phyloP scores from a whole-genome alignment of 2,329 filamentous ascomycete genomes.

The Pseudogymnoascus sp. region DNA sequence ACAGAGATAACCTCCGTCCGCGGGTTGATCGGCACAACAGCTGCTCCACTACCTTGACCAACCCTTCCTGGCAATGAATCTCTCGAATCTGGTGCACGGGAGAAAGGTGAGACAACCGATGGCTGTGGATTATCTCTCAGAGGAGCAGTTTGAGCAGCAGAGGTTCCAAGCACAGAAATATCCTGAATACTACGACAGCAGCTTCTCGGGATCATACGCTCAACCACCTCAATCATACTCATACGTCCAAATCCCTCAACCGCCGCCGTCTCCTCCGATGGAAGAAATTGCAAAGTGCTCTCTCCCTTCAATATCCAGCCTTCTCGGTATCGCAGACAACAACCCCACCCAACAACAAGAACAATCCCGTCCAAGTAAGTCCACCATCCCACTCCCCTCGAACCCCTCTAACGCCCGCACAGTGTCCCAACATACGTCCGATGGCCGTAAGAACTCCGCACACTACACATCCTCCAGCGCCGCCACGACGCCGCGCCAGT shows the following conservation, averaged over 20 bases:
- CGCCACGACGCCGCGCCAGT: neutral
- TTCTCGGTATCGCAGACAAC: constrained; percentile 74
- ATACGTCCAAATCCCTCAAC: constrained; percentile 45
- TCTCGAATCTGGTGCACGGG: constrained; percentile 29
- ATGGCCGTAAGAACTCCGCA: neutral
- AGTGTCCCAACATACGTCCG: neutral
- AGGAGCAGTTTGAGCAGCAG: constrained; percentile 27
- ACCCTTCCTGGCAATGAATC: constrained; percentile 26
- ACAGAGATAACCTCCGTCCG: neutral
- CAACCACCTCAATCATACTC: constrained; percentile 41
- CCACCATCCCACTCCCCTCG: neutral
- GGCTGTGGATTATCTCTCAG: constrained; percentile 21
- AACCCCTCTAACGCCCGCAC: neutral
- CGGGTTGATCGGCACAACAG: neutral
- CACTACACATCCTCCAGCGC: neutral
- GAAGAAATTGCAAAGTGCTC: constrained; percentile 72
- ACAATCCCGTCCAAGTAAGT: neutral
- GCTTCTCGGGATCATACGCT: constrained; percentile 34
- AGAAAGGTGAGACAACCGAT: constrained; percentile 22
- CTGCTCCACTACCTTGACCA: neutral
- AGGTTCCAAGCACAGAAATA: neutral
- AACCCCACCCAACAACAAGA: constrained; percentile 38
- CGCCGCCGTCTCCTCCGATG: constrained; percentile 66
- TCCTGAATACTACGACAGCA: constrained; percentile 30
- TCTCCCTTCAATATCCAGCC: constrained; percentile 85